These are phyloP conservation scores for Dionaea muscipula DNA, from an alignment of 179 eudicot genomes.

Conservation along the genomic window DNA sequence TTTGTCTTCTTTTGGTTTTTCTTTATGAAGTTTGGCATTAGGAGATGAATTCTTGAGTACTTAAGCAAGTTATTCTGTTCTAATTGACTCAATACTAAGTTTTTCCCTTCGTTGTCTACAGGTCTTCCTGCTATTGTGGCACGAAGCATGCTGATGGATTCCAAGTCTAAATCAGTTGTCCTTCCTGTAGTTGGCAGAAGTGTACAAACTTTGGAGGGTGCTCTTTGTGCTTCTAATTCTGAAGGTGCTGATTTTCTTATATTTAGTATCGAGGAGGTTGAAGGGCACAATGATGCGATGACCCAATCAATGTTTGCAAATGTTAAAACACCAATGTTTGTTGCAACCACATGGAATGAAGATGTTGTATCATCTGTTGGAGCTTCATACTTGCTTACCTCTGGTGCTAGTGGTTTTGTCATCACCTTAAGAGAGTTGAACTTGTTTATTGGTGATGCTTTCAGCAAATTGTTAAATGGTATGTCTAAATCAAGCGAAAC, in stretches of 20 bases:
- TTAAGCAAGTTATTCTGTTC: no score
- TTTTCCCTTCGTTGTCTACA: constrained; percentile 16
- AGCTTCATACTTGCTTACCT: constrained; percentile 24
- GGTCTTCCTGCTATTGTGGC: constrained; percentile 95
- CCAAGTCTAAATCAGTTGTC: constrained; percentile 61
- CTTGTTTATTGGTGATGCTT: constrained; percentile 29
- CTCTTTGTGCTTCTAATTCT: constrained; percentile 55
- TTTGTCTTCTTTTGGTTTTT: no score
- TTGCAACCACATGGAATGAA: constrained; percentile 23
- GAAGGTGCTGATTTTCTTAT: constrained; percentile 98
- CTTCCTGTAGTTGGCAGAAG: constrained; percentile 84
- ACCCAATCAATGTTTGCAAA: constrained; percentile 23
- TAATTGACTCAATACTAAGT: neutral
- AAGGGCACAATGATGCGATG: constrained; percentile 21
- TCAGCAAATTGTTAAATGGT: constrained; percentile 31
- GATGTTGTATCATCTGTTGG: constrained; percentile 16
- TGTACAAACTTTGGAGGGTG: constrained; percentile 55
- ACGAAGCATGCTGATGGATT: constrained; percentile 66
- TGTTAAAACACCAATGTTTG: constrained; percentile 69
- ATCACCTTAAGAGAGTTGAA: constrained; percentile 50
- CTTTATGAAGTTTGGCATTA: no score
- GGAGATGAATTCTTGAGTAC: no score
- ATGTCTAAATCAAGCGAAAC: constrained; percentile 13
- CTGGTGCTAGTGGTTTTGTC: constrained; percentile 73
- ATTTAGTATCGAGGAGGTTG: constrained; percentile 25